phyloP scores from a whole-genome alignment of 164 flowering plant species.

The Pachysandra terminalis region DNA sequence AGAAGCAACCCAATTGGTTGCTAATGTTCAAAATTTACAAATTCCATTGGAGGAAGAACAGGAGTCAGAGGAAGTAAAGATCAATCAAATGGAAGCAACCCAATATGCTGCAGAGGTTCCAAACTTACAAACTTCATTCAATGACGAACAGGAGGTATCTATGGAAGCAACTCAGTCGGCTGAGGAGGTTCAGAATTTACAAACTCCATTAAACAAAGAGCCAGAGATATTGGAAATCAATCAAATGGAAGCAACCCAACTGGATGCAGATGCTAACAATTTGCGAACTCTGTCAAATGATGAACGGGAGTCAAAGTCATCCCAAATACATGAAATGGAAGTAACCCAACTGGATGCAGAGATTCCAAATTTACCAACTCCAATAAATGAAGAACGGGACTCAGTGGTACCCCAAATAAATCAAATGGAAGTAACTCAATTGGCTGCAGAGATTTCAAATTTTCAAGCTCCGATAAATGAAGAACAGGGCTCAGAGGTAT shows the following conservation, averaged over 20 bases:
- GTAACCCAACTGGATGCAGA: not conserved
- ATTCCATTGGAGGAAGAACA: conserved; percentile 6
- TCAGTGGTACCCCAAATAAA: not conserved
- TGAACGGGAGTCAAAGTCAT: not conserved
- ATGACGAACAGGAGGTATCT: not conserved
- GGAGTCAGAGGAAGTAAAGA: not conserved
- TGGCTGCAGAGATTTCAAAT: too few relatives aligned
- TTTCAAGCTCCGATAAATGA: too few relatives aligned
- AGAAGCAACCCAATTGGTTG: conserved; percentile 1
- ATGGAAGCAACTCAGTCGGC: not conserved
- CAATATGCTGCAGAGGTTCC: too few relatives aligned
- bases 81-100: not conserved
- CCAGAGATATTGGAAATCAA: not conserved
- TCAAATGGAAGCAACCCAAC: conserved; percentile 7
- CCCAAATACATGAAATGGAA: conserved; percentile 1
- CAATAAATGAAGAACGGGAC: too few relatives aligned
- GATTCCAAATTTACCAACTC: conserved; percentile 10
- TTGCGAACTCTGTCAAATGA: too few relatives aligned
- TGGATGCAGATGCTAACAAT: too few relatives aligned
- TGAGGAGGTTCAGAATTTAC: not conserved
- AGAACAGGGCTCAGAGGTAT: not conserved
- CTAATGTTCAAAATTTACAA: conserved; percentile 7
- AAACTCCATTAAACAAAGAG: too few relatives aligned
- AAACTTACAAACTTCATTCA: too few relatives aligned
- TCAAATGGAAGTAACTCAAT: conserved; percentile 7